These are phyloP conservation scores for Neonothopanus nambi DNA, from an alignment of 1,284 basidiomycete genomes.

Conservation along the genomic window DNA sequence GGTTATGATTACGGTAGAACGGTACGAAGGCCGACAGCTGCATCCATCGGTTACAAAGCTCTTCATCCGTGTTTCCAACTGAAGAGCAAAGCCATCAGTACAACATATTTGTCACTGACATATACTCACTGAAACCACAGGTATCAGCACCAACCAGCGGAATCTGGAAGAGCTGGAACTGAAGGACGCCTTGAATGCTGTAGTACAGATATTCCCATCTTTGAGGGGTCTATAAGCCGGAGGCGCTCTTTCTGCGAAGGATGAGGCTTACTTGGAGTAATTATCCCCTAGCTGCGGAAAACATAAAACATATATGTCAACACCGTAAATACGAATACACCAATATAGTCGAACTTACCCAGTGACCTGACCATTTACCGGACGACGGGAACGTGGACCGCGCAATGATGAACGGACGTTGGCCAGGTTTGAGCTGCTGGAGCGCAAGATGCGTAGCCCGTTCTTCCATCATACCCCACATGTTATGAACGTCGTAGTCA, in stretches of 20 bases:
- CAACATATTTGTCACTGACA: neutral
- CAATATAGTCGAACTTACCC: constrained; percentile 35
- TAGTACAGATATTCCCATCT: constrained; percentile 61
- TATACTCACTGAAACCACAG: constrained; percentile 58
- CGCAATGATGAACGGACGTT: constrained; percentile 66
- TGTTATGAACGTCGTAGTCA: constrained; percentile 65
- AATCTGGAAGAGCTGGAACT: constrained; percentile 77
- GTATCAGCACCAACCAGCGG: constrained; percentile 79
- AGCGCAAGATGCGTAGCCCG: constrained; percentile 59
- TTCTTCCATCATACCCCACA: constrained; percentile 69
- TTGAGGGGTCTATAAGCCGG: neutral
- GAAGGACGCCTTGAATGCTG: constrained; percentile 66
- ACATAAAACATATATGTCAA: constrained; percentile 27
- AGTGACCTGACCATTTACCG: constrained; percentile 65
- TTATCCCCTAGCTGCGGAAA: constrained; percentile 75
- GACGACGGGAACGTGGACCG: constrained; percentile 67
- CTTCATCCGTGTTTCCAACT: constrained; percentile 76
- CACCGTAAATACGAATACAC: constrained; percentile 6
- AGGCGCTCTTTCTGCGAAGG: neutral
- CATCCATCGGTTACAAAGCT: constrained; percentile 84
- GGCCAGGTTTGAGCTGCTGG: constrained; percentile 47
- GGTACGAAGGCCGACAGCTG: constrained; percentile 75
- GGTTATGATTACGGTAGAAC: constrained; percentile 74
- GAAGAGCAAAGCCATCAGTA: constrained; percentile 16
- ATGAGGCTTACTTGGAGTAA: constrained; percentile 39